Evolutionary conservation across 441 rosid genomes (phyloP).

Genomic region (Iberis amara): DNA sequence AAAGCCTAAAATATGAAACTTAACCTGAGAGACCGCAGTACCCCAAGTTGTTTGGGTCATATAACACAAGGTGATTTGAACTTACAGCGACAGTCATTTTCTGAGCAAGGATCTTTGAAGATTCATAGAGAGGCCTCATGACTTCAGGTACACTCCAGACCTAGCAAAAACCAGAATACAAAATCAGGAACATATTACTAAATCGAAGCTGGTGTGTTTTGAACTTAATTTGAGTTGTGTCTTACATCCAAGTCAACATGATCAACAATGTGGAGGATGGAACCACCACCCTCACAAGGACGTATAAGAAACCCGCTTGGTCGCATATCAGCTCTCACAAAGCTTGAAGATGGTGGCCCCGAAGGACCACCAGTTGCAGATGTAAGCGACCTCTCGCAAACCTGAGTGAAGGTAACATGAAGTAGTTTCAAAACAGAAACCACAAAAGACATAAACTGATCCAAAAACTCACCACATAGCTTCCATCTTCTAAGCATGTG

Average conservation of each 20-base stretch:
- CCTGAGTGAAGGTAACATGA: slow-evolving; percentile 34
- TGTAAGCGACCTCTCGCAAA: slow-evolving; percentile 88
- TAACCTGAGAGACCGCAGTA: slow-evolving; percentile 5
- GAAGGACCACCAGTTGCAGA: slow-evolving; percentile 76
- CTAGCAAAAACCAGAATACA: slow-evolving; percentile 32
- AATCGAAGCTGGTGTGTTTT: background rate
- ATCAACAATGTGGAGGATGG: slow-evolving; percentile 90
- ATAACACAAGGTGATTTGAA: background rate
- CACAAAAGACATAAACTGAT: background rate
- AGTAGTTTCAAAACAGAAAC: background rate
- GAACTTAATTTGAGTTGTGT: background rate
- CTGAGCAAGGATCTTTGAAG: slow-evolving; percentile 88
- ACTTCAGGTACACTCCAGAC: slow-evolving; percentile 95
- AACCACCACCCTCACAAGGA: slow-evolving; percentile 94
- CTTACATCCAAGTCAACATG: slow-evolving; percentile 90
- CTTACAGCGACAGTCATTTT: slow-evolving; percentile 84
- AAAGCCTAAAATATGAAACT: slow-evolving; percentile 48
- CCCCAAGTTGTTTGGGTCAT: background rate
- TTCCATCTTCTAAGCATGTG: slow-evolving; percentile 82
- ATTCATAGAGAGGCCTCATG: slow-evolving; percentile 85
- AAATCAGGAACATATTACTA: slow-evolving; percentile 1
- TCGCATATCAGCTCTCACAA: slow-evolving; percentile 83
- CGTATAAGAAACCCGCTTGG: slow-evolving; percentile 90
- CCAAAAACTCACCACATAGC: slow-evolving; percentile 58
- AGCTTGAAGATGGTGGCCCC: slow-evolving; percentile 68